These are phyloP conservation scores for Trichomonas gallinae DNA, from an alignment of 208 protist genomes.

Conservation along the genomic window DNA sequence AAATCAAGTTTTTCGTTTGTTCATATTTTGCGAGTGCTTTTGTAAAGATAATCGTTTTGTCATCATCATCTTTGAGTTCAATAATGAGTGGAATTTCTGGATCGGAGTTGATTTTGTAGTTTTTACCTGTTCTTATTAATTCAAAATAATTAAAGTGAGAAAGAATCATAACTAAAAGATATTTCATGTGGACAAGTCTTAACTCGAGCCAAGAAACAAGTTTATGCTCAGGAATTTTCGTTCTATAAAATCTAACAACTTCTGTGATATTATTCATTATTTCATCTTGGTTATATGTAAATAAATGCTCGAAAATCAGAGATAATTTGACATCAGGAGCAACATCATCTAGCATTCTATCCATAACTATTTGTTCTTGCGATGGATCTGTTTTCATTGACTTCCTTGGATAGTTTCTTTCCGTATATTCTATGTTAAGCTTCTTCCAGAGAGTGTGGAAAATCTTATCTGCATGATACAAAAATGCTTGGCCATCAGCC, in stretches of 20 bases:
- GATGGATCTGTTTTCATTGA: not conserved
- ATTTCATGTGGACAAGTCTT: not conserved
- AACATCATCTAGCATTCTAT: not conserved
- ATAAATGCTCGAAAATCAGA: not conserved
- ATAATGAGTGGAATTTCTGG: not conserved
- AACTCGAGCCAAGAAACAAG: not conserved
- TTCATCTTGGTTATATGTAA: not conserved
- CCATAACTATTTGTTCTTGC: not conserved
- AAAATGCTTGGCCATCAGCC: not conserved
- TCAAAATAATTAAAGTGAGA: conserved; percentile 8
- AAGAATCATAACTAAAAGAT: not conserved
- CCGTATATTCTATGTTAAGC: not conserved
- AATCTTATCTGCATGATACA: not conserved
- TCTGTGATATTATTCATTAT: not conserved
- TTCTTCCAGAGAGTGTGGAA: not conserved
- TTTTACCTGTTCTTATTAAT: not conserved
- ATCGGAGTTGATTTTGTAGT: not conserved
- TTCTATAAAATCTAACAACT: not conserved
- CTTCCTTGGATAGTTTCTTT: not conserved
- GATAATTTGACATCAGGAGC: not conserved
- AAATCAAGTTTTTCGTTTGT: not conserved
- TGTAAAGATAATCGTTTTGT: not conserved
- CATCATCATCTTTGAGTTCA: not conserved
- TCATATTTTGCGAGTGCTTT: not conserved
- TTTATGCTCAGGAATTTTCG: not conserved